These are phyloP conservation scores for Tetrapisispora iriomotensis DNA, from an alignment of 805 yeast genomes.

Conservation along the genomic window DNA sequence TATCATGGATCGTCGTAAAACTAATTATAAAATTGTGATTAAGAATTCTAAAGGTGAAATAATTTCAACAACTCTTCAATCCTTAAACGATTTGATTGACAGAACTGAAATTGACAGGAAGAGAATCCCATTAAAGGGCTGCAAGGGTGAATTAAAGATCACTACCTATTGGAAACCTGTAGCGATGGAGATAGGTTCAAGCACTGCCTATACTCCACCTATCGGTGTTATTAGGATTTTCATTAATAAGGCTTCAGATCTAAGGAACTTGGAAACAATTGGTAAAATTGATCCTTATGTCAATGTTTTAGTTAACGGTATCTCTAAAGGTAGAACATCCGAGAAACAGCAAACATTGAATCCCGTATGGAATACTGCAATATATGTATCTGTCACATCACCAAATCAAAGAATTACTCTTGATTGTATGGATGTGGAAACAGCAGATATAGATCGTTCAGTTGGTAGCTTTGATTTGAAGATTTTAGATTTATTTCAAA, in stretches of 20 bases:
- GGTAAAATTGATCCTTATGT: conserved; percentile 92
- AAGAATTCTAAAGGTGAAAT: conserved; percentile 50
- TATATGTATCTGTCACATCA: conserved; percentile 75
- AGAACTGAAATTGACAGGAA: conserved; percentile 66
- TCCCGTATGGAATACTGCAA: conserved; percentile 79
- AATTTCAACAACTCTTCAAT: conserved; percentile 49
- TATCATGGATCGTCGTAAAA: conserved; percentile 58
- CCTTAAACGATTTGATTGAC: conserved; percentile 59
- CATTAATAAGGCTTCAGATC: conserved; percentile 58
- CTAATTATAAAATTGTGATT: conserved; percentile 58
- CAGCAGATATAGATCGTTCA: conserved; percentile 68
- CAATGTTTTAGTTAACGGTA: conserved; percentile 67
- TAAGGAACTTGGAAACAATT: conserved; percentile 76
- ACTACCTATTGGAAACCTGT: conserved; percentile 82
- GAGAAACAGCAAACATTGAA: conserved; percentile 54
- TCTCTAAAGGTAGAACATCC: conserved; percentile 67
- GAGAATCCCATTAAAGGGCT: conserved; percentile 64
- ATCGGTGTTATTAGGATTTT: conserved; percentile 80
- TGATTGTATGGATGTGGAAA: conserved; percentile 89
- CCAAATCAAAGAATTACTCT: conserved; percentile 72
- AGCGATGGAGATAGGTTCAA: conserved; percentile 52
- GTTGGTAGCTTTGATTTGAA: conserved; percentile 74
- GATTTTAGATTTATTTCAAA: conserved; percentile 55
- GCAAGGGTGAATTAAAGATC: conserved; percentile 64
- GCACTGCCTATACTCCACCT: conserved; percentile 85